Evolutionary conservation across 345 rosid genomes (phyloP).

Genomic region (Hibiscus mutabilis): DNA sequence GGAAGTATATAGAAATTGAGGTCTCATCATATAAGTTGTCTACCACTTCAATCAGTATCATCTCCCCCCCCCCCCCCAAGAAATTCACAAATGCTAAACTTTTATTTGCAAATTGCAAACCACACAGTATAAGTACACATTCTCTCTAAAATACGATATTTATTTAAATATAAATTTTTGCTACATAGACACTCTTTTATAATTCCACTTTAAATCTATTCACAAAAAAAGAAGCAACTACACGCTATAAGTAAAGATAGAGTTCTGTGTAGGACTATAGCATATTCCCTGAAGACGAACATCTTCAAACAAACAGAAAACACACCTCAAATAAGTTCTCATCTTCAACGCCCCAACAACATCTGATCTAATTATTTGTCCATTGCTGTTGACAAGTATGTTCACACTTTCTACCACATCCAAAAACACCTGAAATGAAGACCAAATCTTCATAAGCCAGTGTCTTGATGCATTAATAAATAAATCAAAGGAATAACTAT

Average conservation of each 20-base stretch:
- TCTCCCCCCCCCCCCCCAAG: background rate
- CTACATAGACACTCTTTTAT: slow-evolving; percentile 1
- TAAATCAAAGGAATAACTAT: background rate
- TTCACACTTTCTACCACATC: slow-evolving; percentile 93
- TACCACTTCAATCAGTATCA: background rate
- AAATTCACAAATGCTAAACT: background rate
- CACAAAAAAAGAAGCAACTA: background rate
- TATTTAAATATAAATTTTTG: background rate
- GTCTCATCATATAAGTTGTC: slow-evolving; percentile 6
- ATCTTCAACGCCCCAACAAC: slow-evolving; percentile 97
- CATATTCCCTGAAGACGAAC: background rate
- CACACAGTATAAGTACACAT: slow-evolving; percentile 5
- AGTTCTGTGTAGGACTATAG: background rate
- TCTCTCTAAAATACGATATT: background rate
- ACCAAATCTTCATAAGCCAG: slow-evolving; percentile 10
- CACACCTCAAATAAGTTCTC: slow-evolving; percentile 89
- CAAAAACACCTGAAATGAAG: slow-evolving; percentile 64
- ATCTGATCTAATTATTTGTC: slow-evolving; percentile 87
- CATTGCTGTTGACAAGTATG: slow-evolving; percentile 95
- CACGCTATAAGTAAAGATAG: background rate
- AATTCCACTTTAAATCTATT: background rate
- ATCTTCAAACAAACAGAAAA: background rate
- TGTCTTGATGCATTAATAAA: slow-evolving; percentile 12
- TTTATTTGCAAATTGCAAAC: background rate
- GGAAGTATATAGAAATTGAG: background rate